Base-by-base conservation (phyloP, 768 basidiomycete species). In the Zangia roseola region DNA sequence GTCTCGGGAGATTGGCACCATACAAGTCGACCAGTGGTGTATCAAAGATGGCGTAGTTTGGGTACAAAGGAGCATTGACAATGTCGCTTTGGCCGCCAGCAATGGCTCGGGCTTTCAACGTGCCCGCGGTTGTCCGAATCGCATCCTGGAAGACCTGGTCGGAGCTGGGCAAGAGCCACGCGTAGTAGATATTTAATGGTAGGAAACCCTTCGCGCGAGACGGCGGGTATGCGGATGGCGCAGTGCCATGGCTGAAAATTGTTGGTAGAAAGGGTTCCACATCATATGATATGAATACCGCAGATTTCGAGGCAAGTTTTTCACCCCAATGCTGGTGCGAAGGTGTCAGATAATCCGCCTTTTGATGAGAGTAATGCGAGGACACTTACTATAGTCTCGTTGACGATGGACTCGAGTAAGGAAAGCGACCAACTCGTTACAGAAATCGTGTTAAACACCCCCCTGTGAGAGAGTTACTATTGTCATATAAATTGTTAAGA, bases 31-130 rank as follows among this genome's bases (percentile, higher is more conserved):
- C 56, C 26, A 82, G 33, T 0, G 79, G 74, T 12, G 80, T 82
- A 48, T 74, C 74, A 47, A 58, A 69, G 1, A 80, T 67, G 2
- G 81, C 80, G 53, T 81, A 83, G 57, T 85, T 84, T 10, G 72
- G 68, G 55, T 86, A 83, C 24, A 71, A 37, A 4, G 75, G 53
- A 5, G 69, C 74, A 23, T 69, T 56, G 8, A 51, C 58, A 12
- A 72, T 46, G 38, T 68, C 59, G 8, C 3, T 25, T 57, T 80
- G 77, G 10, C 77, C 80, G 21, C 73, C 70, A 17, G 57, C 57
- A 7, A 71, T 54, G 3, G 77, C 77, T n/a, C 71, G 64, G 10
- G 63, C 46, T 6, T 61, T 65, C 38, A 83, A 65, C 2, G 65
- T 66, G 0, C 52, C 66, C 0, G 72, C 65, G 47, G 71, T 77